These are phyloP conservation scores for Climacium dendroides DNA, from an alignment of 225 moss, liverwort and hornwort genomes.

Conservation along the genomic window DNA sequence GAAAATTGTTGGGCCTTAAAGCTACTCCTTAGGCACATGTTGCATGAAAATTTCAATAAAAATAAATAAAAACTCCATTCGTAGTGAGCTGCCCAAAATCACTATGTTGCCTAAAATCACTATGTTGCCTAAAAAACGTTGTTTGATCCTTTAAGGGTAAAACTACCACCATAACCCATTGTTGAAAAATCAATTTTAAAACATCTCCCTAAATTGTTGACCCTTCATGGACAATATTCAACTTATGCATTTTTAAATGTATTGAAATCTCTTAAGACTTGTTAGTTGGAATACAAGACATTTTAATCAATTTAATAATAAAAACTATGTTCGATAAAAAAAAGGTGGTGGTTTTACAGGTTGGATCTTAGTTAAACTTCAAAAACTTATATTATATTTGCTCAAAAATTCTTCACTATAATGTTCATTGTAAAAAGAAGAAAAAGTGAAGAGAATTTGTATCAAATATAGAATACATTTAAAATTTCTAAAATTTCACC, in stretches of 20 bases:
- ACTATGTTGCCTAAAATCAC: too few species aligned
- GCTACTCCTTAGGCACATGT: too few species aligned
- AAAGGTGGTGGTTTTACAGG: rapidly evolving
- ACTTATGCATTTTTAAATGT: not conserved
- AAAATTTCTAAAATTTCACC: not conserved
- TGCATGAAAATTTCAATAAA: too few species aligned
- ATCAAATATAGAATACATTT: not conserved
- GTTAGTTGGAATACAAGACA: not conserved
- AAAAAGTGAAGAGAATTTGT: not conserved
- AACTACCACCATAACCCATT: too few species aligned
- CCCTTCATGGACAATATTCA: not conserved
- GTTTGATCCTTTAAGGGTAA: too few species aligned
- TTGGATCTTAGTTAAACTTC: not conserved
- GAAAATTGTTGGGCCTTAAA: too few species aligned
- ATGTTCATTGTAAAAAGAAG: too few species aligned
- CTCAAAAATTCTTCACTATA: not conserved
- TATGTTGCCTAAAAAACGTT: too few species aligned
- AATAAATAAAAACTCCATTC: too few species aligned
- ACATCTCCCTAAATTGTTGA: not conserved
- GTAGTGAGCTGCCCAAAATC: too few species aligned
- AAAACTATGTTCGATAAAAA: not conserved
- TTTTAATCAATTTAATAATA: not conserved
- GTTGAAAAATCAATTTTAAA: not conserved
- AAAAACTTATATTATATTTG: not conserved
- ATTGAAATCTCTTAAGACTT: not conserved